phyloP scores from a whole-genome alignment of 2,329 filamentous ascomycete species.

The Penicillium sp. region DNA sequence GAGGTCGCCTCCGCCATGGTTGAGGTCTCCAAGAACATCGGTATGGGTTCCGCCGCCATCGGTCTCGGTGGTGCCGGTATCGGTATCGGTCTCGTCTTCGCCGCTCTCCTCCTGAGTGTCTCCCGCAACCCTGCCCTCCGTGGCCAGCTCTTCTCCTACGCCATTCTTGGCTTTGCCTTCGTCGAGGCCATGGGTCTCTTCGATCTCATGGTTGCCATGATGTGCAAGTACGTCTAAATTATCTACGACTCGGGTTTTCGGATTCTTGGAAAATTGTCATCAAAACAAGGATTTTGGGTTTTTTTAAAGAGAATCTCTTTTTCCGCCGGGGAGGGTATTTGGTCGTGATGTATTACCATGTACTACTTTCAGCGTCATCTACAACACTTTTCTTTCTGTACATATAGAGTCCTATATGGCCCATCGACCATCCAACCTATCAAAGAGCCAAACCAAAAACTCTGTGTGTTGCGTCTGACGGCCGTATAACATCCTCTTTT shows the following conservation, averaged over 20 bases:
- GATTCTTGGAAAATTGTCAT: constrained; percentile 14
- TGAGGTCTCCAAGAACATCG: constrained; percentile 86
- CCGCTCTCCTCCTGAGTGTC: constrained; percentile 81
- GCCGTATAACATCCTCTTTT: constrained; percentile 19
- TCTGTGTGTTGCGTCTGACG: constrained; percentile 30
- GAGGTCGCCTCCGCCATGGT: constrained; percentile 83
- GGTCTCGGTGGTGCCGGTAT: constrained; percentile 91
- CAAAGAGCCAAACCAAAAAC: constrained; percentile 31
- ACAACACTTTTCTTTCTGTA: constrained; percentile 31
- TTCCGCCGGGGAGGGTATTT: constrained; percentile 31
- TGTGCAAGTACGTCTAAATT: constrained; percentile 75
- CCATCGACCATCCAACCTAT: constrained; percentile 28
- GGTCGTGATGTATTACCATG: constrained; percentile 34
- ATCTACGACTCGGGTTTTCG: constrained; percentile 12
- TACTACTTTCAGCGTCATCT: constrained; percentile 34
- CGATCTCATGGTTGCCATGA: constrained; percentile 89
- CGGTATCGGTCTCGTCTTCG: constrained; percentile 94
- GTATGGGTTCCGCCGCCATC: constrained; percentile 86
- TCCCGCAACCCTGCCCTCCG: constrained; percentile 92
- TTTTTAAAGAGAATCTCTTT: constrained; percentile 14
- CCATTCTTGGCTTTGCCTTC: constrained; percentile 94
- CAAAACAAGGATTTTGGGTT: constrained; percentile 10
- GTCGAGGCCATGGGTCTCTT: constrained; percentile 78
- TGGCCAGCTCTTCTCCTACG: constrained; percentile 94
- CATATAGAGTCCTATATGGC: constrained; percentile 33